These are phyloP conservation scores for Stephania cephalantha DNA, from an alignment of 164 flowering plant species.

Conservation along the genomic window DNA sequence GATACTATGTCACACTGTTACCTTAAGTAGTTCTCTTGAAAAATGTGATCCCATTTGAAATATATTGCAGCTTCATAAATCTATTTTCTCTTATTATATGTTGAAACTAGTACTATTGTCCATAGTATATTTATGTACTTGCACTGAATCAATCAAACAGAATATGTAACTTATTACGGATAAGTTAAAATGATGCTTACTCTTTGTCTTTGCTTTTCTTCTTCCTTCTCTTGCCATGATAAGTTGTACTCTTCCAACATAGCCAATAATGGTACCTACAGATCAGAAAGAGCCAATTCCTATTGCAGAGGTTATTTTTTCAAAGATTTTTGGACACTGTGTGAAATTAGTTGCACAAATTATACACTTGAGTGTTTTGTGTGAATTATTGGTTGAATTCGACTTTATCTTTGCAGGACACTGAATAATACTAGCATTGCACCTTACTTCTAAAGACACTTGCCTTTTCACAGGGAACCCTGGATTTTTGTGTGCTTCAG, in stretches of 20 bases:
- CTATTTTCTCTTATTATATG: neutral
- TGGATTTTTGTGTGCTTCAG: too few species aligned
- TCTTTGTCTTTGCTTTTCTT: conserved; percentile 65
- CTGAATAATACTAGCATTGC: too few species aligned
- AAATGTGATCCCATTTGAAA: neutral
- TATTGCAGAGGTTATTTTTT: neutral
- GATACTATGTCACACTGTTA: neutral
- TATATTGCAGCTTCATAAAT: neutral
- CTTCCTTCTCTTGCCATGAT: conserved; percentile 55
- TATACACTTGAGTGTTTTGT: too few species aligned
- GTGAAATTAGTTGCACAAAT: too few species aligned
- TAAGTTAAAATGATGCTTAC: conserved; percentile 26
- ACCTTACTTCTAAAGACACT: too few species aligned
- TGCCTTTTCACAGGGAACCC: too few species aligned
- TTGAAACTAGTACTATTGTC: neutral
- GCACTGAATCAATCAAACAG: neutral
- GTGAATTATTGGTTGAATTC: too few species aligned
- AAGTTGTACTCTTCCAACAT: conserved; percentile 76
- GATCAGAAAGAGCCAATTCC: neutral
- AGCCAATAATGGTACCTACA: conserved; percentile 70
- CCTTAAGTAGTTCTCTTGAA: neutral
- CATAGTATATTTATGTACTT: neutral
- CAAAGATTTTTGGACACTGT: too few species aligned
- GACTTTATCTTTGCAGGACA: too few species aligned
- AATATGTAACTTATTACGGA: neutral